phyloP scores from a whole-genome alignment of 2,329 filamentous ascomycete genomes.

The Paecilomyces fulvus region DNA sequence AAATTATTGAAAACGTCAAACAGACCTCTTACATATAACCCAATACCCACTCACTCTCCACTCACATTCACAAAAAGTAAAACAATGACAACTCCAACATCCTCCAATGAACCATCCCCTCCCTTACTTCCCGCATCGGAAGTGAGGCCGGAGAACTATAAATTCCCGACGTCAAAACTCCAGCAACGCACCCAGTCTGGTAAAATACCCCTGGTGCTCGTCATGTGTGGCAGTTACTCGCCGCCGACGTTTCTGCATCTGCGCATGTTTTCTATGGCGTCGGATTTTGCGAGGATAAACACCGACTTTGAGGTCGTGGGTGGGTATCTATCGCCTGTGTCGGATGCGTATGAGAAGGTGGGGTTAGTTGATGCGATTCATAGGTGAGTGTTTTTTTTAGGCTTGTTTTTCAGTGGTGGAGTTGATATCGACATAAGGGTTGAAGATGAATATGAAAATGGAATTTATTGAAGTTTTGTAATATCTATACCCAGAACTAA shows the following conservation, averaged over 20 bases:
- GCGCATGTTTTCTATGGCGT: conserved; percentile 71
- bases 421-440: too few relatives aligned
- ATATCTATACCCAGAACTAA: too few relatives aligned
- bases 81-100: background rate
- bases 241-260: conserved; percentile 65
- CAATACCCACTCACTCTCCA: background rate
- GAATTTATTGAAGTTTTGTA: too few relatives aligned
- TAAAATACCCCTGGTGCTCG: conserved; percentile 19
- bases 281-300: conserved; percentile 60
- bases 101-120: background rate
- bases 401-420: background rate
- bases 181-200: background rate
- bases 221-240: conserved; percentile 47
- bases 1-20: background rate
- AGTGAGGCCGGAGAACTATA: background rate
- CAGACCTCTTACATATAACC: background rate
- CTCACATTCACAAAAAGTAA: background rate
- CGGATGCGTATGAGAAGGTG: conserved; percentile 61
- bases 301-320: conserved; percentile 68
- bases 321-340: conserved; percentile 63
- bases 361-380: conserved; percentile 61
- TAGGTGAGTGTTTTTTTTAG: conserved; percentile 30
- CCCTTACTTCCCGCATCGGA: background rate
- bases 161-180: background rate
- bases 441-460: too few relatives aligned